Percentiles rank a stretch among this genome's conserved stretches.
Conservation (phyloP, 768 basidiomycete genomes). For the Leccinellum albellum region DNA sequence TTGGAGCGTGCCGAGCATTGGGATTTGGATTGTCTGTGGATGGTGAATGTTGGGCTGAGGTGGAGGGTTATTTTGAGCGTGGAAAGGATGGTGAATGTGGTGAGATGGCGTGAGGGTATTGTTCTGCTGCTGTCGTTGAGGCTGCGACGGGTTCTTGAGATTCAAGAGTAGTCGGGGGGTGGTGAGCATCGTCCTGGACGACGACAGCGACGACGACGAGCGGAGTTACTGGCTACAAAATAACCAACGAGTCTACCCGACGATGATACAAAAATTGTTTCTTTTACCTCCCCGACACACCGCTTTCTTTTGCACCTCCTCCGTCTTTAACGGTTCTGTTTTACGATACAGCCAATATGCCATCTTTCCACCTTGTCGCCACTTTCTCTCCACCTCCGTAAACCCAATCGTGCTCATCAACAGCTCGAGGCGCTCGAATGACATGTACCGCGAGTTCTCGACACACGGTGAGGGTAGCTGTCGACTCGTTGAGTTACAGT, state of each 20-base stretch:
- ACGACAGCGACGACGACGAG: no score
- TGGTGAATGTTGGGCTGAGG: constrained; percentile 33
- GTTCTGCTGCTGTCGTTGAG: constrained; percentile 23
- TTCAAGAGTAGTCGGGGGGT: constrained; percentile 33
- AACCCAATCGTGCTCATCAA: constrained; percentile 70
- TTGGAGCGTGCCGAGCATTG: constrained; percentile 74
- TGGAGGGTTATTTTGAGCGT: constrained; percentile 22
- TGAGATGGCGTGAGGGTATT: constrained; percentile 25
- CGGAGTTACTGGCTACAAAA: constrained; percentile 26
- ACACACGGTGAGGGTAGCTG: constrained; percentile 86
- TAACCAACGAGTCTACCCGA: no score
- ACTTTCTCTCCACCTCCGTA: constrained; percentile 50
- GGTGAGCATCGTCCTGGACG: constrained; percentile 29
- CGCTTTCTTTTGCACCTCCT: constrained; percentile 48
- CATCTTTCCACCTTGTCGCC: constrained; percentile 77
- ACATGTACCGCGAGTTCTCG: constrained; percentile 79
- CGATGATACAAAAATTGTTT: constrained; percentile 85
- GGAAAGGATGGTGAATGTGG: constrained; percentile 28
- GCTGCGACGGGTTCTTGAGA: constrained; percentile 29
- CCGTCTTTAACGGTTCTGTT: constrained; percentile 7
- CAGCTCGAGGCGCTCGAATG: constrained; percentile 49
- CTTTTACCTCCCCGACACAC: constrained; percentile 62
- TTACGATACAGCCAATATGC: constrained; percentile 82
- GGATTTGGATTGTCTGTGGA: constrained; percentile 47
- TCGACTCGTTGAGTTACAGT: constrained; percentile 6